A percentile compares a stretch with the other conserved stretches of the same genome.
phyloP scores from a whole-genome alignment of 225 moss, liverwort and hornwort genomes.

The Bryum argenteum region DNA sequence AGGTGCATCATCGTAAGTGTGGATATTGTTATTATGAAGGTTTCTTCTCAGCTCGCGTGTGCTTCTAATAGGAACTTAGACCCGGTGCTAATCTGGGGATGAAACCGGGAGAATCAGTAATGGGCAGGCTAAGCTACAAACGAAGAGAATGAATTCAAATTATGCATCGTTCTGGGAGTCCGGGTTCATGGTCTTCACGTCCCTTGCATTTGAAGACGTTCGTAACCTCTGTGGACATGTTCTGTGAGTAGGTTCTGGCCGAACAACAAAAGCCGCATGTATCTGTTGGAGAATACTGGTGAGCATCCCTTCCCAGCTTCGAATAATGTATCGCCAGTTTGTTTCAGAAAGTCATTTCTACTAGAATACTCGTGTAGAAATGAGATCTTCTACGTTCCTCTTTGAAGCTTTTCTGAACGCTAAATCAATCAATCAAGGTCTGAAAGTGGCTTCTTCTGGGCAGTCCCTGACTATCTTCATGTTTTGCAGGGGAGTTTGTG shows the following conservation, averaged over 20 bases:
- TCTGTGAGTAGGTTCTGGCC: constrained; percentile 63
- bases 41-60: constrained; percentile 30
- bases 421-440: no score
- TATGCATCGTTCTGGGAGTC: constrained; percentile 18
- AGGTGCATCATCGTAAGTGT: constrained; percentile 45
- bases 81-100: constrained; percentile 9
- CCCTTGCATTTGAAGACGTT: background rate
- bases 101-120: background rate
- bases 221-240: constrained; percentile 18
- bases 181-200: constrained; percentile 10
- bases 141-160: background rate
- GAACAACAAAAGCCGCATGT: constrained; percentile 71
- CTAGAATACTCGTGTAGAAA: no score
- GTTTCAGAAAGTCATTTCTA: background rate
- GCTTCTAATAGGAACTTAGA: constrained; percentile 10
- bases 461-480: constrained; percentile 16
- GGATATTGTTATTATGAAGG: constrained; percentile 29
- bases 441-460: no score
- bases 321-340: no score
- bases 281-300: constrained; percentile 69
- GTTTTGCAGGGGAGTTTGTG: constrained; percentile 55
- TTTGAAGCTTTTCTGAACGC: no score
- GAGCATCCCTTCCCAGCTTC: constrained; percentile 10
- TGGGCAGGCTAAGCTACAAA: background rate
- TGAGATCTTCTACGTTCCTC: no score